Evolutionary conservation across 208 protist genomes (phyloP).

Genomic region (Wallacemonas rigidus): DNA sequence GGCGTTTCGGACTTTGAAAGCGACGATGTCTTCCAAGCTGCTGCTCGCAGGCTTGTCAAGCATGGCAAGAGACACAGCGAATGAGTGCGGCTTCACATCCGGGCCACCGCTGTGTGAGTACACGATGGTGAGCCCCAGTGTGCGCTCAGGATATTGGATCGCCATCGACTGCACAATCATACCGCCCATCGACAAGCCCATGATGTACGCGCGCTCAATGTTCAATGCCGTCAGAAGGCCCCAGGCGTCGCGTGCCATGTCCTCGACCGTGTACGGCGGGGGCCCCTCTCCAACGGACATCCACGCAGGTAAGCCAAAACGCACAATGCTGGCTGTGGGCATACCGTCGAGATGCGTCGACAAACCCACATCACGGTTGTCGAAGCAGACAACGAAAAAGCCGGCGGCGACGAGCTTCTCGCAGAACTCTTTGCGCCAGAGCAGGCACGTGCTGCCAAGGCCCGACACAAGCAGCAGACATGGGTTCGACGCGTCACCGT

Average conservation of each 20-base stretch:
- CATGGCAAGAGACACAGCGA: conserved; percentile 35
- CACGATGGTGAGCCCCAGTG: conserved; percentile 50
- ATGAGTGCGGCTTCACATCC: conserved; percentile 38
- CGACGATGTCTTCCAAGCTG: conserved; percentile 31
- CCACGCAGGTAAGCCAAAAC: conserved; percentile 50
- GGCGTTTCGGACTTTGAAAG: conserved; percentile 41
- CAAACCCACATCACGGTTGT: conserved; percentile 76
- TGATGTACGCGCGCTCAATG: conserved; percentile 56
- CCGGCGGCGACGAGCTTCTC: conserved; percentile 32
- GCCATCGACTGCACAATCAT: conserved; percentile 84
- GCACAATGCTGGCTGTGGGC: conserved; percentile 31
- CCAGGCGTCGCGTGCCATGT: conserved; percentile 68
- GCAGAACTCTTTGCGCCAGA: conserved; percentile 39
- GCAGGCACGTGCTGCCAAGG: conserved; percentile 20
- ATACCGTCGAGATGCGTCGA: conserved; percentile 56
- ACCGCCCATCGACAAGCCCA: conserved; percentile 71
- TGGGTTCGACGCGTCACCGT: conserved; percentile 48
- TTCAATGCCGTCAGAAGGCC: conserved; percentile 50
- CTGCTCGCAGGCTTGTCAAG: conserved; percentile 42
- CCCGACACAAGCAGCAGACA: conserved; percentile 68
- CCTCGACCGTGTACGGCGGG: conserved; percentile 66
- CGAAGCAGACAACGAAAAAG: conserved; percentile 72
- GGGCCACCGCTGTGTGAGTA: conserved; percentile 55
- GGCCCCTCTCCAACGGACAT: conserved; percentile 40
- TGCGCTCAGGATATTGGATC: conserved; percentile 42